A percentile compares a stretch with the other conserved stretches of the same genome.
Conservation (phyloP, 331 rosid species). For the Rosa hybrid region DNA sequence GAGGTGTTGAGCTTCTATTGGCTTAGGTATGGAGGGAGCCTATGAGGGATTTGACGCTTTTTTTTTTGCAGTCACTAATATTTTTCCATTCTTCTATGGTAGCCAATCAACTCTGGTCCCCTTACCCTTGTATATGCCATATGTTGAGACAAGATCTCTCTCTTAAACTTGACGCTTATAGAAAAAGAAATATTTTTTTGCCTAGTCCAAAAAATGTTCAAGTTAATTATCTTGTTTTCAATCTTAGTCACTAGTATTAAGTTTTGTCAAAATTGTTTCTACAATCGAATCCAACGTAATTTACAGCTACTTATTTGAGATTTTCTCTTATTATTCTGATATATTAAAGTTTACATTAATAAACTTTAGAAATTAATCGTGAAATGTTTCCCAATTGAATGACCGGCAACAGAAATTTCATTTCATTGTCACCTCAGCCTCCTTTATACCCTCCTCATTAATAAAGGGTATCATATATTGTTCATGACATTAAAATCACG, state of each 20-base stretch:
- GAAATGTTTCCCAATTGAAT: not conserved
- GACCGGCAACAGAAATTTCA: not conserved
- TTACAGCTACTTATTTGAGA: not conserved
- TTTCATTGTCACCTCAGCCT: not conserved
- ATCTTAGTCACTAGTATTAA: not conserved
- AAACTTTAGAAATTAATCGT: not conserved
- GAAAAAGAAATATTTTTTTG: not conserved
- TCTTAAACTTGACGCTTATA: not conserved
- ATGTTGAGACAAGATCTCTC: not conserved
- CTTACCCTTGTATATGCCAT: not conserved
- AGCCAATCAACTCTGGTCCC: constrained; percentile 8
- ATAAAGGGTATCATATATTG: not conserved
- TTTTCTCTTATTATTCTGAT: not conserved
- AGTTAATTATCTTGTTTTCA: not conserved
- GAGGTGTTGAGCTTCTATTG: not conserved
- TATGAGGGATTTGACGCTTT: not conserved
- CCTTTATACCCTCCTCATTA: not conserved
- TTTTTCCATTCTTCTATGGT: not conserved
- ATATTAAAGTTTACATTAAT: not conserved
- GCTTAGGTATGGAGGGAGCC: not conserved
- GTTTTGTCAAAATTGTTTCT: not conserved
- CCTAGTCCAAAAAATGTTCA: no score
- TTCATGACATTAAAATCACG: not conserved
- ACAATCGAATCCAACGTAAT: not conserved
- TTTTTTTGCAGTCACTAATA: not conserved